Evolutionary conservation across 2,329 filamentous ascomycete species (phyloP).

Genomic region (Bipolaris cookei): DNA sequence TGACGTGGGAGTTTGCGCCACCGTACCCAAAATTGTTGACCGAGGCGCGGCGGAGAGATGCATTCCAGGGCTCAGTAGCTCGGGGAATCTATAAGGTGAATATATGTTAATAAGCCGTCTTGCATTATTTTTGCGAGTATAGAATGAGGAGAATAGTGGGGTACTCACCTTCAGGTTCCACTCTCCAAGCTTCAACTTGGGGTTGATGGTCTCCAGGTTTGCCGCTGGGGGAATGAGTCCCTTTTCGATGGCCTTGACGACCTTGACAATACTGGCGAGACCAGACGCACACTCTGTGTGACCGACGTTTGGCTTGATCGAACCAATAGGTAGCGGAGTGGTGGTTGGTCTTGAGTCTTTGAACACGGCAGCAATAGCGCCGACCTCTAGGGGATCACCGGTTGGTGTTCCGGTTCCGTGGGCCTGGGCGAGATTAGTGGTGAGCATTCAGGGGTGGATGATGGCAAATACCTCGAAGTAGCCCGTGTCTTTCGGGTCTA

Average conservation of each 20-base stretch:
- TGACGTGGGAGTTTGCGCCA: constrained; percentile 19
- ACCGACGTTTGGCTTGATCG: constrained; percentile 37
- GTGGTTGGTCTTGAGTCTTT: not conserved
- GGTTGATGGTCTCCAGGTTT: not conserved
- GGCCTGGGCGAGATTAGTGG: not conserved
- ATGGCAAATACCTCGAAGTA: constrained; percentile 3
- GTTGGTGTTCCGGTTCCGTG: constrained; percentile 1
- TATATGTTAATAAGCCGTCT: not conserved
- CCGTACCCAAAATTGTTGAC: constrained; percentile 33
- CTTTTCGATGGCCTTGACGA: constrained; percentile 42
- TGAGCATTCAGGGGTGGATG: not conserved
- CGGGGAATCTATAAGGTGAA: not conserved
- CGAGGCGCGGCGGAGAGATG: constrained; percentile 12
- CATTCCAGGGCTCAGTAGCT: not conserved
- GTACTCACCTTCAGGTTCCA: constrained; percentile 11
- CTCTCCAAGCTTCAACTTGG: constrained; percentile 17
- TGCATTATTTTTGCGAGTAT: not conserved
- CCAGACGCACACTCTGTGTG: constrained; percentile 31
- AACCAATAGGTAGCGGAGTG: constrained; percentile 3
- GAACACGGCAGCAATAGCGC: not conserved
- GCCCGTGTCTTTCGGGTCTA: constrained; percentile 8
- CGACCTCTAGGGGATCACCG: not conserved
- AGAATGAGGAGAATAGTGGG: not conserved
- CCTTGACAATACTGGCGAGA: constrained; percentile 31
- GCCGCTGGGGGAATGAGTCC: constrained; percentile 31